A percentile compares a stretch with the other conserved stretches of the same genome.
phyloP scores from a whole-genome alignment of 169 alveolate species.

The Neospora caninum region DNA sequence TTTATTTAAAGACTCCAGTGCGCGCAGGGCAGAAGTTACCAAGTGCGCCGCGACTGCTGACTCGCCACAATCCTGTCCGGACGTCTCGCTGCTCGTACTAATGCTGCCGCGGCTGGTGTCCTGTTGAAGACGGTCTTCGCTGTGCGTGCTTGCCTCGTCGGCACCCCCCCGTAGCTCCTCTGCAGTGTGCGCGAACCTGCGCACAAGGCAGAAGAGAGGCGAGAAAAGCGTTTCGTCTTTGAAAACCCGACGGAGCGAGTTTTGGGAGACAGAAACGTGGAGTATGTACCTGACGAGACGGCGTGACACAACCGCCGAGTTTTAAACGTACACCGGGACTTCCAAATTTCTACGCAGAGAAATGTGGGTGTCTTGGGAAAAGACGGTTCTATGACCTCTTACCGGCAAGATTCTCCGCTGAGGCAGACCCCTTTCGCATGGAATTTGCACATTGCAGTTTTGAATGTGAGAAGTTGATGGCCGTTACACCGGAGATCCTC shows the following conservation, averaged over 20 bases:
- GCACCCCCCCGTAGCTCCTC: not conserved
- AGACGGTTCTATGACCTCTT: not conserved
- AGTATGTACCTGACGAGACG: no score
- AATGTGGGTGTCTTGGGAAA: no score
- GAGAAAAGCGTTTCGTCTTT: no score
- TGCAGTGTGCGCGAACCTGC: not conserved
- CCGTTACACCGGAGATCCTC: conserved; percentile 34
- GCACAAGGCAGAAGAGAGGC: not conserved
- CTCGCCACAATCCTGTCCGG: not conserved
- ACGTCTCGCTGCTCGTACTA: not conserved
- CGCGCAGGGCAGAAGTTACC: not conserved
- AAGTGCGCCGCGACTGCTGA: not conserved
- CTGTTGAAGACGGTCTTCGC: not conserved
- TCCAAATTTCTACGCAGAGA: no score
- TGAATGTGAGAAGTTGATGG: conserved; percentile 33
- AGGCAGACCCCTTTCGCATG: conserved; percentile 27
- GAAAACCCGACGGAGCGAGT: no score
- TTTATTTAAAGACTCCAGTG: not conserved
- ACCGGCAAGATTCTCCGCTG: conserved; percentile 24
- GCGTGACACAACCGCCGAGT: no score
- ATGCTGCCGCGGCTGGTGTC: conserved; percentile 16
- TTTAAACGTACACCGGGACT: no score
- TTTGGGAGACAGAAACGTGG: no score
- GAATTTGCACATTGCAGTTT: conserved; percentile 34
- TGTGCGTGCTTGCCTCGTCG: not conserved